Evolutionary conservation across 2,329 filamentous ascomycete genomes (phyloP), one percentile per base, ranked within the genome.

Genomic region (Gaeumannomyces tritici): DNA sequence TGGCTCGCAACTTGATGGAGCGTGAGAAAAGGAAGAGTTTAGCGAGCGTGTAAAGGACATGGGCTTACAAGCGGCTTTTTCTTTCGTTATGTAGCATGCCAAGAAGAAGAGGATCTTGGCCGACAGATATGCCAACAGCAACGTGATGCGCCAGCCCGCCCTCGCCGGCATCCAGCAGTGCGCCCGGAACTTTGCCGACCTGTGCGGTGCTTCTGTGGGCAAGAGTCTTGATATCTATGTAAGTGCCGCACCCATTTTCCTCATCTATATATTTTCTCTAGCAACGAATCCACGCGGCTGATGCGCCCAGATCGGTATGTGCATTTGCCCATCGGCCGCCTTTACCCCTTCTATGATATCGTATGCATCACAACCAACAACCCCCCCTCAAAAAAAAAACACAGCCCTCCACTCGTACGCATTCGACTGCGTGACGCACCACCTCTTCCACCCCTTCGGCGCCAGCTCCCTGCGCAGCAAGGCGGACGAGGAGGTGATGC

Each of bases 81-180:
- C 6, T 21, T 35, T 47, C 9, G n/a, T 60, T 60, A n/a, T n/a
- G 18, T 51, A 88, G 82, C 87, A 90, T 69, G 83, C 82, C 33
- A 82, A 80, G 65, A 80, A 85, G 64, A 88, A 86, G 69, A 79
- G 85, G 31, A 75, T 87, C 59, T 76, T 89, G 57, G 86, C 86
- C 1, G 85, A 89, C 68, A 79, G 85, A 33, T 90, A 90, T 70
- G 83, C 87, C 33, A 89, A 89, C 72, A 84, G 82, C 62, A 89
- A 88, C 68, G 76, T 89, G 60, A 79, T 88, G 73, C 81, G 80
- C 33, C 70, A 79, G 5, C 74, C 75, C 2, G 80, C 85, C 2
- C 71, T 89, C 31, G 71, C 76, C 5, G 86, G 83, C 2, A 85
- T 90, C 59, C 73, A 80, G 61, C 79, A 84, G 65, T 77, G 85